Conservation (phyloP, 164 flowering plant species). For the Tinospora cordifolia region DNA sequence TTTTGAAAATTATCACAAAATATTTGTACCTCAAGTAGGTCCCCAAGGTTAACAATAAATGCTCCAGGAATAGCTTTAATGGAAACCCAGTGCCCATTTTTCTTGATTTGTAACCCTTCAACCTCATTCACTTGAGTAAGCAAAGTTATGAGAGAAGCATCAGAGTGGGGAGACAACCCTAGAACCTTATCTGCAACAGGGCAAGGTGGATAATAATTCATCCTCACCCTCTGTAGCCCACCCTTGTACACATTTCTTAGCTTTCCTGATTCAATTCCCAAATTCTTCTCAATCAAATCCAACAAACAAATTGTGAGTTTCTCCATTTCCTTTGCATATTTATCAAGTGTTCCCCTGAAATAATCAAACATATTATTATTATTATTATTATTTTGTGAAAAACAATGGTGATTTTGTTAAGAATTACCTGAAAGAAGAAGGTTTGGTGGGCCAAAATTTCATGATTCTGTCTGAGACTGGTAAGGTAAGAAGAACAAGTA, state of each 20-base stretch:
- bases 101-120: constrained; percentile 42
- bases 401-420: too few species aligned
- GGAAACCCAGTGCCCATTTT: constrained; percentile 43
- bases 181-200: constrained; percentile 36
- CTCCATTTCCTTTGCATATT: not conserved
- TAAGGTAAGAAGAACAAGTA: constrained; percentile 24
- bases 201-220: constrained; percentile 56
- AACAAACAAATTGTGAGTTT: not conserved
- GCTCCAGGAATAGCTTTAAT: constrained; percentile 33
- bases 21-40: constrained; percentile 33
- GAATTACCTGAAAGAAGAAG: constrained; percentile 38
- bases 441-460: constrained; percentile 31
- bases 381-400: too few species aligned
- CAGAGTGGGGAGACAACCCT: constrained; percentile 44
- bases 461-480: constrained; percentile 24
- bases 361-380: constrained; percentile 17
- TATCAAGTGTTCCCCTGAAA: constrained; percentile 4
- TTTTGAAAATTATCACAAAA: too few species aligned
- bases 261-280: constrained; percentile 14
- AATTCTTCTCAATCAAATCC: constrained; percentile 5
- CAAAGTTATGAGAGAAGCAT: constrained; percentile 35
- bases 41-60: constrained; percentile 38
- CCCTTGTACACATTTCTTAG: constrained; percentile 24
- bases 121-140: constrained; percentile 38
- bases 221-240: constrained; percentile 34